These are phyloP conservation scores for Neophaeococcomyces aloes DNA, from an alignment of 2,329 filamentous ascomycete genomes.

Conservation along the genomic window DNA sequence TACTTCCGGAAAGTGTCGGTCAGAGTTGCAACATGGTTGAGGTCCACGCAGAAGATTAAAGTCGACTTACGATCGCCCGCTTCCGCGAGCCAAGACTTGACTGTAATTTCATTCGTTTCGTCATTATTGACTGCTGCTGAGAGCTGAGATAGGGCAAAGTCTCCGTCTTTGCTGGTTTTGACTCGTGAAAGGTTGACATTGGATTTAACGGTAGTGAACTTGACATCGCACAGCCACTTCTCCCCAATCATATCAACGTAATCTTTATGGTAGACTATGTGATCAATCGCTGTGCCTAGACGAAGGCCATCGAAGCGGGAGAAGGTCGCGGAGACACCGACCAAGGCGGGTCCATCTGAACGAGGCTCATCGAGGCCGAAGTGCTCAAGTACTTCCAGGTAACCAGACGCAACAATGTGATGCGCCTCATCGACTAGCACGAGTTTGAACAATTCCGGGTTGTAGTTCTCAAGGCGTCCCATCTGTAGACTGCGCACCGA, in stretches of 20 bases:
- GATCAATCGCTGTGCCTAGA: conserved; percentile 76
- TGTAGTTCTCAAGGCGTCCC: conserved; percentile 69
- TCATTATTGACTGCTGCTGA: conserved; percentile 74
- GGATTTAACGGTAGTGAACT: conserved; percentile 85
- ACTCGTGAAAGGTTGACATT: conserved; percentile 69
- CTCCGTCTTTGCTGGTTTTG: conserved; percentile 53
- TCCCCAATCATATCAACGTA: conserved; percentile 75
- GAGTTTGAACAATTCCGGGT: conserved; percentile 71
- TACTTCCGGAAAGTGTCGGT: conserved; percentile 64
- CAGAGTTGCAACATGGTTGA: conserved; percentile 66
- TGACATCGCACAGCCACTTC: conserved; percentile 82
- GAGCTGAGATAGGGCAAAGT: conserved; percentile 70
- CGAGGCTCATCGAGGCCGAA: conserved; percentile 54
- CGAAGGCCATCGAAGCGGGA: conserved; percentile 74
- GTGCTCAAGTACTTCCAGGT: conserved; percentile 64
- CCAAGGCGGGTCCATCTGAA: conserved; percentile 50
- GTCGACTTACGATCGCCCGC: conserved; percentile 68
- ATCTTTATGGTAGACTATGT: conserved; percentile 90
- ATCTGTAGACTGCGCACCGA: conserved; percentile 74
- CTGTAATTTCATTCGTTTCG: conserved; percentile 69
- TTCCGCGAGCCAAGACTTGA: conserved; percentile 75
- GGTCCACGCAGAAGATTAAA: conserved; percentile 85
- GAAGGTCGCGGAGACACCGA: conserved; percentile 80
- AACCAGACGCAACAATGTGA: conserved; percentile 79
- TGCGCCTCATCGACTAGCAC: conserved; percentile 93